Evolutionary conservation across 1,284 basidiomycete genomes (phyloP).

Genomic region (Sanghuangporus weigelae): DNA sequence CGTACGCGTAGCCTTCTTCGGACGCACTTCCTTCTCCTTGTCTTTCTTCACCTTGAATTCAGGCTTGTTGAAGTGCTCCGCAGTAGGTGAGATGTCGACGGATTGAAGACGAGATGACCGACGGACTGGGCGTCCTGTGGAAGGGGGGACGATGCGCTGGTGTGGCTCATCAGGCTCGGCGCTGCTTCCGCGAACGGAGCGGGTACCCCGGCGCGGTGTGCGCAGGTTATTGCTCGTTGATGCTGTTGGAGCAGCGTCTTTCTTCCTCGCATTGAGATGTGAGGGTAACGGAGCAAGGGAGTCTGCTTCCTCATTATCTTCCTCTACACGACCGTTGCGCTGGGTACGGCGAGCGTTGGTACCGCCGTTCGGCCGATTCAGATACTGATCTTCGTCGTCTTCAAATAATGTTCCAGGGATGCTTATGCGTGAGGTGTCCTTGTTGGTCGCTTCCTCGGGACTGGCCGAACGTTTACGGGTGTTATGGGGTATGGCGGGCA

Average conservation of each 20-base stretch:
- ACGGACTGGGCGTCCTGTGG: conserved; percentile 14
- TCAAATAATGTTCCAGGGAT: conserved; percentile 20
- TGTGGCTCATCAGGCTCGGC: conserved; percentile 14
- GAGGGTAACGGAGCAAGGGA: conserved; percentile 16
- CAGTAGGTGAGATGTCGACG: neutral
- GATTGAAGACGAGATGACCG: conserved; percentile 20
- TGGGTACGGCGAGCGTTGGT: neutral
- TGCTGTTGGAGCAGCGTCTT: neutral
- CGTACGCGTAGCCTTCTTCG: conserved; percentile 14
- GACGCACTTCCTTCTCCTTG: conserved; percentile 5
- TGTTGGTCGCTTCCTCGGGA: conserved; percentile 8
- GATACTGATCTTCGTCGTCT: conserved; percentile 12
- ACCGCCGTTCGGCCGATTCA: neutral
- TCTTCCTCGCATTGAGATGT: neutral
- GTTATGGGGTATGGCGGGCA: neutral
- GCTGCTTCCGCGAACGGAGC: conserved; percentile 2
- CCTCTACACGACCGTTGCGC: neutral
- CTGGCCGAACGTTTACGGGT: conserved; percentile 15
- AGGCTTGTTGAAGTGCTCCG: neutral
- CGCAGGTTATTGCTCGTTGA: neutral
- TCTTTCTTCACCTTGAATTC: conserved; percentile 4
- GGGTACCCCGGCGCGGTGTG: conserved; percentile 2
- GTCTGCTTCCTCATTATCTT: conserved; percentile 17
- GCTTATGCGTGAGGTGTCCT: conserved; percentile 3
- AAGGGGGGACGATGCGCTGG: neutral